Percentiles rank a stretch among this genome's conserved stretches.
phyloP scores from a whole-genome alignment of 1,139 yeast species.

The Candida dubliniensis region DNA sequence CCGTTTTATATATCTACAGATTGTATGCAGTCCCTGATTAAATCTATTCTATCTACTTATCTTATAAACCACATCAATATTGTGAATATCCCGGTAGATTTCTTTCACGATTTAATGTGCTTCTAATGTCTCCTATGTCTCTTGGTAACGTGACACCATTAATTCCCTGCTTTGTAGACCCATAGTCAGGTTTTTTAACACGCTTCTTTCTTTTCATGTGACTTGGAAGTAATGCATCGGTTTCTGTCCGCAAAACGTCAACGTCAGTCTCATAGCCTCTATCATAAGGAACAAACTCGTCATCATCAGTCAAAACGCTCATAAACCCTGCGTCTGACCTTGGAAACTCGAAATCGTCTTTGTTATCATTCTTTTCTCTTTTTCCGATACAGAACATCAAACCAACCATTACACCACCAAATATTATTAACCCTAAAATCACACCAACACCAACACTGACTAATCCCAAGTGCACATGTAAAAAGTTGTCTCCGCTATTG shows the following conservation, averaged over 20 bases:
- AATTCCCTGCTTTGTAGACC: constrained; percentile 15
- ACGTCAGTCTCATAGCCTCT: constrained; percentile 50
- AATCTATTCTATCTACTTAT: neutral
- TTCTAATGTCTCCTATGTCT: constrained; percentile 24
- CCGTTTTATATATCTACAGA: neutral
- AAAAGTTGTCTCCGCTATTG: constrained; percentile 31
- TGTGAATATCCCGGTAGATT: constrained; percentile 29
- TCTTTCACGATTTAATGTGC: constrained; percentile 33
- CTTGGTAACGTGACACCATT: constrained; percentile 20
- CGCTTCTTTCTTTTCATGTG: constrained; percentile 19
- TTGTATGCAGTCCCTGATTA: neutral
- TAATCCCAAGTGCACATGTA: constrained; percentile 62
- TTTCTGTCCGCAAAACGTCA: constrained; percentile 35
- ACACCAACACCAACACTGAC: constrained; percentile 68
- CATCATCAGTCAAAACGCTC: constrained; percentile 38
- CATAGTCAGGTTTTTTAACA: constrained; percentile 18
- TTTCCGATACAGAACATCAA: constrained; percentile 30
- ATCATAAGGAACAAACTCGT: constrained; percentile 24
- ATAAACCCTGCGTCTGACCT: constrained; percentile 35
- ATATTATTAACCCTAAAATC: constrained; percentile 52
- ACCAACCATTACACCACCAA: constrained; percentile 32
- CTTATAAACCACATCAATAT: constrained; percentile 4
- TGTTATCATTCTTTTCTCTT: constrained; percentile 10
- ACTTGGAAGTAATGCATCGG: constrained; percentile 33
- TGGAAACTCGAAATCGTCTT: constrained; percentile 16